Conservation (phyloP, 2,329 filamentous ascomycete genomes). For the Botrytis paeoniae region DNA sequence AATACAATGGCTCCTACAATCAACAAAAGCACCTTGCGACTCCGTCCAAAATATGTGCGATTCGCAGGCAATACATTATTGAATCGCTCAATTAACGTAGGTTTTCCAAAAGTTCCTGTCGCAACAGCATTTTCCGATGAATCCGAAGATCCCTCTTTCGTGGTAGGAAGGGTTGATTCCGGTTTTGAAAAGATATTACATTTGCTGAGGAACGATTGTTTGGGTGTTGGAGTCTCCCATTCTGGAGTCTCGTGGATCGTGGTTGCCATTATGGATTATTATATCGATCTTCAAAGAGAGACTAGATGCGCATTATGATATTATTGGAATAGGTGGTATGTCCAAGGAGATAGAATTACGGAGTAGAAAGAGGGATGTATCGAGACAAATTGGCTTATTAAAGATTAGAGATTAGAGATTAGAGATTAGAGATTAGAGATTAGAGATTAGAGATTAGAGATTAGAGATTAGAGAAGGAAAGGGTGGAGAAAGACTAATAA, state of each 20-base stretch:
- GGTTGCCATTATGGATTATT: conserved; percentile 20
- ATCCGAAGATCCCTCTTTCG: conserved; percentile 14
- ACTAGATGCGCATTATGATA: neutral
- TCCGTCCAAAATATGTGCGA: conserved; percentile 25
- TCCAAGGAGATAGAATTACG: neutral
- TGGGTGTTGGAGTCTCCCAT: conserved; percentile 29
- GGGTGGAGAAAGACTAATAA: neutral
- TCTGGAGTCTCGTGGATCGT: conserved; percentile 28
- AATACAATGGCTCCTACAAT: conserved; percentile 19
- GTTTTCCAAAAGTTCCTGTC: neutral
- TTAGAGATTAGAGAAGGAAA: neutral
- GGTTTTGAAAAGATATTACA: conserved; percentile 20
- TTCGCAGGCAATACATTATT: conserved; percentile 16
- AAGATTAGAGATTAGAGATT: neutral
- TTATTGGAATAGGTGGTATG: neutral
- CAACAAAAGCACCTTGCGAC: conserved; percentile 23
- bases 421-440: too few relatives aligned
- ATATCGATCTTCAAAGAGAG: neutral
- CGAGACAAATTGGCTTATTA: neutral
- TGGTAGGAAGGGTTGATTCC: conserved; percentile 11
- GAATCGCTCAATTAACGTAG: conserved; percentile 1
- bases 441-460: too few relatives aligned
- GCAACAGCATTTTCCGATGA: neutral
- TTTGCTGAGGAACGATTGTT: conserved; percentile 22
- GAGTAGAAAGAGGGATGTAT: neutral